These are phyloP conservation scores for Schizophyllum commune DNA, from an alignment of 1,284 basidiomycete species.

Conservation along the genomic window DNA sequence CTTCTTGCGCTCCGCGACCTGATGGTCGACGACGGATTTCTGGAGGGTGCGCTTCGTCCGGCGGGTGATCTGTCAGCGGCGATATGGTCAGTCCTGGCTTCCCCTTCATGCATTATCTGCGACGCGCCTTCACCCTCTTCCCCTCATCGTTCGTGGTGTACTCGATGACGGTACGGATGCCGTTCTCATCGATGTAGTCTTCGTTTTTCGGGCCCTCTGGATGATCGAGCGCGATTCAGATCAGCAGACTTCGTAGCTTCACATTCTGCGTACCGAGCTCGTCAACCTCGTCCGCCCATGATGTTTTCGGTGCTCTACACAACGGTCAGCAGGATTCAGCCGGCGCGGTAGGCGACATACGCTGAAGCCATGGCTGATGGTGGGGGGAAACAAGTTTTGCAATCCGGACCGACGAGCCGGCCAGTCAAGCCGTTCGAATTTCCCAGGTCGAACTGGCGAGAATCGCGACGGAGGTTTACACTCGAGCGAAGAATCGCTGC, in stretches of 20 bases:
- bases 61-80: conserved; percentile 61
- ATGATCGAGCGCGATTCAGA: conserved; percentile 3
- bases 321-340: background rate
- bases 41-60: conserved; percentile 84
- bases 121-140: conserved; percentile 83
- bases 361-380: conserved; percentile 1
- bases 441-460: too few species aligned
- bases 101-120: background rate
- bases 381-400: background rate
- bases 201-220: conserved; percentile 30
- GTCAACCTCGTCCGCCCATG: conserved; percentile 80
- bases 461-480: too few species aligned
- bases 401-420: background rate
- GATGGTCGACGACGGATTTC: conserved; percentile 90
- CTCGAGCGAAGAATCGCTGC: too few species aligned
- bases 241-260: conserved; percentile 1
- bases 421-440: too few species aligned
- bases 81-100: background rate
- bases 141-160: conserved; percentile 88
- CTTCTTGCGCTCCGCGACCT: conserved; percentile 87
- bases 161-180: conserved; percentile 81
- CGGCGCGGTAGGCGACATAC: background rate
- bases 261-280: conserved; percentile 45
- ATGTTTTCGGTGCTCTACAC: conserved; percentile 49
- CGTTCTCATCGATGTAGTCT: conserved; percentile 82